Percentiles rank a stretch among this genome's conserved stretches.
Evolutionary conservation across 2,329 filamentous ascomycete genomes (phyloP).

Genomic region (Coleophoma cylindrospora): DNA sequence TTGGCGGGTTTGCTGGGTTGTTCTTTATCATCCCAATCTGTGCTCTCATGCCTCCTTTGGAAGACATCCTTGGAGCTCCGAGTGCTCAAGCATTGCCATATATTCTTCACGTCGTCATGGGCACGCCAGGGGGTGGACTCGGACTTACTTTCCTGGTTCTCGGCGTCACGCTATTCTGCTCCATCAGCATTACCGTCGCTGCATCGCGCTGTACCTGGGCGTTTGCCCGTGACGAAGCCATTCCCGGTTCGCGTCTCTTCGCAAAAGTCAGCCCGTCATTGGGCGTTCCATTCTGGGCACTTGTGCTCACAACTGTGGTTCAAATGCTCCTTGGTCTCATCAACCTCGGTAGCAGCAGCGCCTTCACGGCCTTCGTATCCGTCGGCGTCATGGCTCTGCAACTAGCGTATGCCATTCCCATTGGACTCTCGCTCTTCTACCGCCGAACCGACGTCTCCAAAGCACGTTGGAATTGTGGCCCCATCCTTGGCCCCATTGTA

Average conservation of each 20-base stretch:
- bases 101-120: constrained; percentile 44
- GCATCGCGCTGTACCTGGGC: constrained; percentile 61
- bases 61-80: constrained; percentile 38
- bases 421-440: constrained; percentile 64
- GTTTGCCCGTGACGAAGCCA: constrained; percentile 62
- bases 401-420: constrained; percentile 69
- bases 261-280: constrained; percentile 55
- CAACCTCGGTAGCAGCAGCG: constrained; percentile 61
- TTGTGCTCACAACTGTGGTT: constrained; percentile 53
- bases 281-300: constrained; percentile 59
- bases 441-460: constrained; percentile 46
- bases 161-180: constrained; percentile 45
- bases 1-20: constrained; percentile 42
- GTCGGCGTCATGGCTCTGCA: constrained; percentile 68
- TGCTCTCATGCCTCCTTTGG: constrained; percentile 40
- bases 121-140: constrained; percentile 39
- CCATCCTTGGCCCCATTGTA: constrained; percentile 56
- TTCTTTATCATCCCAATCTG: constrained; percentile 48
- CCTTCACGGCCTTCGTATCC: constrained; percentile 68
- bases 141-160: constrained; percentile 44
- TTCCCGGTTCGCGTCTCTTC: constrained; percentile 57
- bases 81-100: constrained; percentile 43
- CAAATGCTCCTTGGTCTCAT: constrained; percentile 66
- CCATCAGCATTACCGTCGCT: constrained; percentile 45
- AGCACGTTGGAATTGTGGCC: constrained; percentile 51